These are phyloP conservation scores for Backusella australiensis DNA, from an alignment of 192 early-diverging fungal genomes.

Conservation along the genomic window DNA sequence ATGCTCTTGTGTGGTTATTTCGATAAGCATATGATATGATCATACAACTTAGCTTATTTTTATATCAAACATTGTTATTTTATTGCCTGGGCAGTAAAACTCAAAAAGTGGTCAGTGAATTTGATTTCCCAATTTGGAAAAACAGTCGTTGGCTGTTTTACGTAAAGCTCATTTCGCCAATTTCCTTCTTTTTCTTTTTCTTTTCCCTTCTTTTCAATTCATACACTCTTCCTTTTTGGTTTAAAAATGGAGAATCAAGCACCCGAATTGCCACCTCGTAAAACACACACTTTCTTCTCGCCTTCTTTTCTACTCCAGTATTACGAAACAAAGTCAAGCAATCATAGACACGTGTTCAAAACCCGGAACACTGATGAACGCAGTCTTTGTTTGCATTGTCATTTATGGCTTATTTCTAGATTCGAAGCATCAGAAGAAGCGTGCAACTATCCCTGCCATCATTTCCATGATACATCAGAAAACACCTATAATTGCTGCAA, in stretches of 20 bases:
- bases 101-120: not conserved
- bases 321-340: constrained; percentile 3
- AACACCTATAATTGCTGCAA: constrained; percentile 25
- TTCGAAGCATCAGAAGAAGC: not conserved
- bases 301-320: not conserved
- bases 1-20: too few species aligned
- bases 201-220: not conserved
- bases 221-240: not conserved
- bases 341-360: constrained; percentile 6
- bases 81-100: not conserved
- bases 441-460: constrained; percentile 16
- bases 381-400: constrained; percentile 4
- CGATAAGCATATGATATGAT: too few species aligned
- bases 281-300: not conserved
- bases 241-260: not conserved
- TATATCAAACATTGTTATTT: not conserved
- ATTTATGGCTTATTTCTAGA: not conserved
- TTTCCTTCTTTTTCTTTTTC: not conserved
- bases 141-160: not conserved
- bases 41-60: too few species aligned
- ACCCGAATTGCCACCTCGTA: constrained; percentile 10
- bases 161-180: too few species aligned
- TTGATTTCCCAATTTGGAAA: not conserved
- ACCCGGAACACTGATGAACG: not conserved
- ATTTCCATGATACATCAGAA: constrained; percentile 13